A percentile compares a stretch with the other conserved stretches of the same genome.
phyloP scores from a whole-genome alignment of 192 early-diverging fungal genomes.

The Entomortierella beljakovae region DNA sequence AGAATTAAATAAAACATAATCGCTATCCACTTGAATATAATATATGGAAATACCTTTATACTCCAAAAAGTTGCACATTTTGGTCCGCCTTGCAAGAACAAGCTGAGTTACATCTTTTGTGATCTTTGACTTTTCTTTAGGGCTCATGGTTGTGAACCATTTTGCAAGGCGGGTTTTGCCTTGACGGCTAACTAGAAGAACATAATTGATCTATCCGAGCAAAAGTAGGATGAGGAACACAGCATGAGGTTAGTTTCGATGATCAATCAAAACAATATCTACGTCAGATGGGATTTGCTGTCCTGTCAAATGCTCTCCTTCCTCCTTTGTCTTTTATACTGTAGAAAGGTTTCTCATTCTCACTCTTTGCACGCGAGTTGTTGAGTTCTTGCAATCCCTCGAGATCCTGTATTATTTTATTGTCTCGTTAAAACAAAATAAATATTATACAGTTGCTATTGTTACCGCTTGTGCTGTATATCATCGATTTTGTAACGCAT shows the following conservation, averaged over 20 bases:
- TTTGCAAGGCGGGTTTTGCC: constrained; percentile 86
- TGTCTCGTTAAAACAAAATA: too few relatives aligned
- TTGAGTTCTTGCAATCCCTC: too few relatives aligned
- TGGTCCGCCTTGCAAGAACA: constrained; percentile 87
- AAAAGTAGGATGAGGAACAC: not conserved
- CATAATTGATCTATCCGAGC: constrained; percentile 73
- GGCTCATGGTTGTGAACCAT: constrained; percentile 80
- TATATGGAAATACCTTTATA: constrained; percentile 76
- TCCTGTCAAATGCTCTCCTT: too few relatives aligned
- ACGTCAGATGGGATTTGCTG: too few relatives aligned
- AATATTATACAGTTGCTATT: too few relatives aligned
- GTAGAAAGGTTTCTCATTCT: too few relatives aligned
- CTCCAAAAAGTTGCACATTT: constrained; percentile 99
- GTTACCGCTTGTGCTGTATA: too few relatives aligned
- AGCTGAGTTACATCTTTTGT: constrained; percentile 94
- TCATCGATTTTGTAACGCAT: too few relatives aligned
- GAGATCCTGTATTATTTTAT: too few relatives aligned
- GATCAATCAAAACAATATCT: not conserved
- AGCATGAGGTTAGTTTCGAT: not conserved
- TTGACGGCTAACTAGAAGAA: constrained; percentile 84
- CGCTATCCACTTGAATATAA: not conserved
- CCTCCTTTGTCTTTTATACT: too few relatives aligned
- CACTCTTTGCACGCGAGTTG: too few relatives aligned
- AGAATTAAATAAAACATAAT: not conserved
- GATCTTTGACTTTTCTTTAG: constrained; percentile 95